Conservation (phyloP, 225 moss, liverwort and hornwort genomes). For the Bryoerythrophyllum caledonicum region DNA sequence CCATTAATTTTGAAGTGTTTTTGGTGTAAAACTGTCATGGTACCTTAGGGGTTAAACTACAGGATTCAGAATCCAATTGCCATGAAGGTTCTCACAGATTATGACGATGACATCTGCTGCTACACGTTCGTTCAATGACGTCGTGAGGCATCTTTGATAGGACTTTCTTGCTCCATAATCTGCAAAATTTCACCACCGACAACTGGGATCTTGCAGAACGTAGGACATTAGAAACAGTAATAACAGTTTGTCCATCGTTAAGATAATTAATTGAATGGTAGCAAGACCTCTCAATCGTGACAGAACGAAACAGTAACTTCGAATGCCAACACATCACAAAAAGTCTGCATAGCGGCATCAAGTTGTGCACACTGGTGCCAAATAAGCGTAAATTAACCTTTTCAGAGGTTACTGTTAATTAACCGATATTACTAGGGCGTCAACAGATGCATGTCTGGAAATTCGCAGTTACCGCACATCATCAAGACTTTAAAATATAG, state of each 20-base stretch:
- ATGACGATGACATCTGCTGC: neutral
- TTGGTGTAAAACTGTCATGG: too few species aligned
- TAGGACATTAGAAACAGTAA: slow-evolving; percentile 19
- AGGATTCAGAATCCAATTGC: slow-evolving; percentile 25
- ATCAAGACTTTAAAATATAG: too few species aligned
- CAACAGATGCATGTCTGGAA: too few species aligned
- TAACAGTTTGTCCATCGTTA: neutral
- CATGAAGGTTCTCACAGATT: slow-evolving; percentile 18
- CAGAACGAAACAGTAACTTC: neutral
- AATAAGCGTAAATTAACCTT: too few species aligned
- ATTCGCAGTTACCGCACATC: too few species aligned
- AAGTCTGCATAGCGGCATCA: too few species aligned
- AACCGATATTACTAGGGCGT: too few species aligned
- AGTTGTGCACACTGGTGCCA: too few species aligned
- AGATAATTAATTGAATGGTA: neutral
- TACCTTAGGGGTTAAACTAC: too few species aligned
- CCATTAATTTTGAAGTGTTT: too few species aligned
- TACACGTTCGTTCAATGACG: neutral
- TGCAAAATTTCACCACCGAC: slow-evolving; percentile 1
- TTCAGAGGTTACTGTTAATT: too few species aligned
- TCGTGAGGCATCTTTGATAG: slow-evolving; percentile 4
- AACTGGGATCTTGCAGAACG: slow-evolving; percentile 41
- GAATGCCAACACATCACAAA: too few species aligned
- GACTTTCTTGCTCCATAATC: neutral
- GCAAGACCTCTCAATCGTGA: neutral